phyloP scores from a whole-genome alignment of 2,329 filamentous ascomycete species.

The Colletotrichum salicis region DNA sequence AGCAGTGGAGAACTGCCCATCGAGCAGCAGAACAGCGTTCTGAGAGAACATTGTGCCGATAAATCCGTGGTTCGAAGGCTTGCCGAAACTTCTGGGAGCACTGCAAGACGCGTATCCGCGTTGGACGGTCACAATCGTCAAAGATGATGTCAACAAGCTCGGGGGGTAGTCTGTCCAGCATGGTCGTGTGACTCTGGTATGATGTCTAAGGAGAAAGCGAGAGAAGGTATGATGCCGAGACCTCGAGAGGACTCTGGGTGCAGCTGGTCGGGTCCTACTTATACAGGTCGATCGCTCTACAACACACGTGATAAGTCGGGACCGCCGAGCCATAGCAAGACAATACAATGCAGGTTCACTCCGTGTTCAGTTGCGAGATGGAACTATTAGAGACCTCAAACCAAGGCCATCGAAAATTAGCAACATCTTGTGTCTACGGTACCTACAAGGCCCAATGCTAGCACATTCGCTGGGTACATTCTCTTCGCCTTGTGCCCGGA shows the following conservation, averaged over 20 bases:
- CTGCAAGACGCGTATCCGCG: background rate
- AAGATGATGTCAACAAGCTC: slow-evolving; percentile 3
- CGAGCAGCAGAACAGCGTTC: slow-evolving; percentile 6
- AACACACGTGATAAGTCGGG: background rate
- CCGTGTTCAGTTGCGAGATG: background rate
- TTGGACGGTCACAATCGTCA: background rate
- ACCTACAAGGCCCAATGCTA: background rate
- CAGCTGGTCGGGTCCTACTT: background rate
- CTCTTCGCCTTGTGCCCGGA: background rate
- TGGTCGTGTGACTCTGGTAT: background rate
- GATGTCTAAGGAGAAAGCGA: background rate
- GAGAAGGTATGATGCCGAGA: background rate
- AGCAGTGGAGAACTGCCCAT: background rate
- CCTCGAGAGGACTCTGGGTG: background rate
- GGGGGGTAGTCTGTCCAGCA: slow-evolving; percentile 1
- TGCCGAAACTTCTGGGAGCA: background rate
- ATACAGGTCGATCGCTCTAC: background rate
- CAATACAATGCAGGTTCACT: background rate
- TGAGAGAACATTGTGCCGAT: background rate
- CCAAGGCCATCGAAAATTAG: background rate
- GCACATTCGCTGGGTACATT: background rate
- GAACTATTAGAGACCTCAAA: too few species aligned
- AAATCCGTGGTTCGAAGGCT: background rate
- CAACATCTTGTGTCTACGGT: background rate
- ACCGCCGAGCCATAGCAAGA: too few species aligned